A percentile compares a stretch with the other conserved stretches of the same genome.
These are phyloP conservation scores for Ceratobasidium sp. DNA, from an alignment of 1,284 basidiomycete genomes.

Conservation along the genomic window DNA sequence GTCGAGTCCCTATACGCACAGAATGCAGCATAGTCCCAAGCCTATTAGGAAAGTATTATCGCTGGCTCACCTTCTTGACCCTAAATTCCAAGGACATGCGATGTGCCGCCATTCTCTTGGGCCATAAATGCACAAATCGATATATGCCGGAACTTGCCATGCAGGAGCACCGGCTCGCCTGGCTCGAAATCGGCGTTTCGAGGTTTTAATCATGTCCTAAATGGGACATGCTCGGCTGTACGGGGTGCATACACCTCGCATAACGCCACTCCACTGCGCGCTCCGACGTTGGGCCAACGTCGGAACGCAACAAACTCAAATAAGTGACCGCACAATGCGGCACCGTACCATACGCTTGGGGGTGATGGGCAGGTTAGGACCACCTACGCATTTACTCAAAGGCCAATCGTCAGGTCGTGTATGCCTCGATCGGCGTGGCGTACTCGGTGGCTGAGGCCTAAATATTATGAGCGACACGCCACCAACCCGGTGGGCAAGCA, in stretches of 20 bases:
- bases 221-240: background rate
- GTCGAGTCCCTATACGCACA: background rate
- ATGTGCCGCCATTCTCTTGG: background rate
- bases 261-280: background rate
- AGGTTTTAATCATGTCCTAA: constrained; percentile 8
- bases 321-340: background rate
- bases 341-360: background rate
- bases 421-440: background rate
- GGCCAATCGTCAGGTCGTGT: background rate
- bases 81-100: background rate
- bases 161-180: background rate
- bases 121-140: constrained; percentile 27
- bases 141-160: background rate
- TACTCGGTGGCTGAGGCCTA: constrained; percentile 8
- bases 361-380: background rate
- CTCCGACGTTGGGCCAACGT: background rate
- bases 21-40: constrained; percentile 2
- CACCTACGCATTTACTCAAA: background rate
- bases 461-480: constrained; percentile 11
- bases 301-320: background rate
- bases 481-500: background rate
- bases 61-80: constrained; percentile 1
- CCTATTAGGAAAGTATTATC: constrained; percentile 1
- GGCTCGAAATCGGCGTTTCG: background rate
- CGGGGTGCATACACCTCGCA: background rate